Base-by-base conservation (phyloP, 768 basidiomycete genomes). In the Boletus speciosus region DNA sequence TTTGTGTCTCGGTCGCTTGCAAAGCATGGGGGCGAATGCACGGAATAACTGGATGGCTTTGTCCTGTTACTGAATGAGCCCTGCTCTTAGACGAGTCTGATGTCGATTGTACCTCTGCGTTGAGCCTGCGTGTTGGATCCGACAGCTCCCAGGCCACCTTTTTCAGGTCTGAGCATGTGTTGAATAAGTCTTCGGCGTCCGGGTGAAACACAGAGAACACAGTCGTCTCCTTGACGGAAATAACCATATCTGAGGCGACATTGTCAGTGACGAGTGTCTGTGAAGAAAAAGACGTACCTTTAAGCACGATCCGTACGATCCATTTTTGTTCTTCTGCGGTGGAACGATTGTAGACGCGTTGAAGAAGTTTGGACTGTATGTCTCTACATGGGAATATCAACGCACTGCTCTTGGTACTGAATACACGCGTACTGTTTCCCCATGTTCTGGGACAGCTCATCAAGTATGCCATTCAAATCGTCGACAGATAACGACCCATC, bases 101-200 rank as follows among this genome's bases (percentile, higher is more conserved):
- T 16, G 31, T 25, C 2, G 12, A 23, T 6, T 12, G 5, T 65
- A 84, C 85, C 69, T 84, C 79, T 8, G 79, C 77, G 44, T 84
- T 81, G 14, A 90, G 74, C 39, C 90, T 78, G 44, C 79, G 78
- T 4, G 78, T 73, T 0, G 88, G 85, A 67, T 97, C 85, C 77
- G 86, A 88, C 2, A 99, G 75, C 49, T 88, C 86, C 86, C 88
- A 98, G 32, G 85, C 86, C 4, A 99, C 91, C 54, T 90, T 90
- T 75, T 95, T 95, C 43, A 98, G 76, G 70, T 98, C 95, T 0
- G 95, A 98, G 67, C 93, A 98, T 1, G 93, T 94, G 66, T 98
- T 98, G 75, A 91, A 99, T 8, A 97, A 72, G 66, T 93, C 90
- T 57, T 91, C 86, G 0, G 96, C 95, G 61, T 98, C 94, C 0